A percentile compares a stretch with the other conserved stretches of the same genome.
Conservation (phyloP, 495 filamentous ascomycete species). For the Podospora conica region DNA sequence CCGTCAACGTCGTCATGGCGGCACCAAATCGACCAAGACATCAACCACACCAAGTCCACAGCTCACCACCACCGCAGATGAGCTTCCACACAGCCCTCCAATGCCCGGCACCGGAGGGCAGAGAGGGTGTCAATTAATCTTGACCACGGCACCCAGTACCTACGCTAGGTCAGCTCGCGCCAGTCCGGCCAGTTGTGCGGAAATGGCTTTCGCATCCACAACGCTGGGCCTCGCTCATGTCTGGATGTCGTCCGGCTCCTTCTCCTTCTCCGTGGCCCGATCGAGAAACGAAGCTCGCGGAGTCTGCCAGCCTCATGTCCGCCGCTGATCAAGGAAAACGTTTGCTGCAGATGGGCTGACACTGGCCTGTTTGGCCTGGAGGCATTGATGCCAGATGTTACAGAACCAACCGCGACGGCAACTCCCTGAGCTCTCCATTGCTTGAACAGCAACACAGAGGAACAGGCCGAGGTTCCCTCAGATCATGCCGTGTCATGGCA, state of each 20-base stretch:
- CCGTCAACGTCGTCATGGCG: slow-evolving; percentile 12
- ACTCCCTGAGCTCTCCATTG: neutral
- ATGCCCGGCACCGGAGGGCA: neutral
- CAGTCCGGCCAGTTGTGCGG: neutral
- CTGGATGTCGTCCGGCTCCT: neutral
- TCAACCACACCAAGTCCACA: neutral
- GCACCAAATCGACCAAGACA: slow-evolving; percentile 8
- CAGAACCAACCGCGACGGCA: neutral
- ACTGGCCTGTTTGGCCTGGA: neutral
- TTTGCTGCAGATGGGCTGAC: neutral
- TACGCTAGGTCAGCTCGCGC: neutral
- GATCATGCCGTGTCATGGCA: neutral
- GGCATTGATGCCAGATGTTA: neutral
- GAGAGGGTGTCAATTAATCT: slow-evolving; percentile 3
- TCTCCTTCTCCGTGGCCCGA: neutral
- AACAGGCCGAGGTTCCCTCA: neutral
- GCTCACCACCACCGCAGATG: neutral
- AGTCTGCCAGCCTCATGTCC: neutral
- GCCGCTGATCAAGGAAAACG: neutral
- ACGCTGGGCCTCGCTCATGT: neutral
- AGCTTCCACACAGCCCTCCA: neutral
- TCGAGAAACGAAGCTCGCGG: neutral
- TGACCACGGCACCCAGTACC: neutral
- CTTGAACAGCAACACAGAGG: neutral
- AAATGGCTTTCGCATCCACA: neutral